A percentile compares a stretch with the other conserved stretches of the same genome.
Evolutionary conservation across 2,329 filamentous ascomycete genomes (phyloP).

Genomic region (Spiromastix sp.): DNA sequence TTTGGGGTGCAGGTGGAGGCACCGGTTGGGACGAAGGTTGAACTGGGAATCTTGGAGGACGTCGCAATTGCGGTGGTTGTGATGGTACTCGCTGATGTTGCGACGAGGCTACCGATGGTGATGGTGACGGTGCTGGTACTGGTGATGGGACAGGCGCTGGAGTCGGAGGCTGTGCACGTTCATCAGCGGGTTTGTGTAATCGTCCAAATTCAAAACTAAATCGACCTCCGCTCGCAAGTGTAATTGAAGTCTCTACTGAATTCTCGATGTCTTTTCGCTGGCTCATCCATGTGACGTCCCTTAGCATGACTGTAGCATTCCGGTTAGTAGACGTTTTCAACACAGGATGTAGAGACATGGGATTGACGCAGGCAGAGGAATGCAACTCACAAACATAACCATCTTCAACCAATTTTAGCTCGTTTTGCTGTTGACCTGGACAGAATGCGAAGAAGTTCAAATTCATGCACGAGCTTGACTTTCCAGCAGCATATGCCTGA

Average conservation of each 20-base stretch:
- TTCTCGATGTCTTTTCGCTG: slow-evolving; percentile 6
- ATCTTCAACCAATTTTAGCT: slow-evolving; percentile 7
- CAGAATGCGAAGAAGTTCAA: slow-evolving; percentile 8
- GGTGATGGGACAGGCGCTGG: not conserved
- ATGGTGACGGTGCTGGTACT: too few species aligned
- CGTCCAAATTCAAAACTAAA: slow-evolving; percentile 1
- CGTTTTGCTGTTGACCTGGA: slow-evolving; percentile 6
- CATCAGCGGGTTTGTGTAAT: not conserved
- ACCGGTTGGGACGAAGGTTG: too few species aligned
- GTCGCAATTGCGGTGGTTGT: too few species aligned
- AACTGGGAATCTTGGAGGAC: too few species aligned
- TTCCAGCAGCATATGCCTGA: slow-evolving; percentile 6
- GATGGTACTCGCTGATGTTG: too few species aligned
- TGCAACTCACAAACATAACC: slow-evolving; percentile 7
- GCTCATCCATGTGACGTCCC: slow-evolving; percentile 5
- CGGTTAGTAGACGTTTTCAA: too few species aligned
- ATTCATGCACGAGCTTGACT: slow-evolving; percentile 8
- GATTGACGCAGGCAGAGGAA: too few species aligned
- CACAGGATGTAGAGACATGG: too few species aligned
- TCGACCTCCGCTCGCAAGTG: slow-evolving; percentile 2
- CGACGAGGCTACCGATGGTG: too few species aligned
- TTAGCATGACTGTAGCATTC: slow-evolving; percentile 6
- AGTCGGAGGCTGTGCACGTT: not conserved
- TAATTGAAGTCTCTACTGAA: slow-evolving; percentile 1
- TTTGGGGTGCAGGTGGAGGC: not conserved